phyloP scores from a whole-genome alignment of 345 rosid species.

The Linum tenue region DNA sequence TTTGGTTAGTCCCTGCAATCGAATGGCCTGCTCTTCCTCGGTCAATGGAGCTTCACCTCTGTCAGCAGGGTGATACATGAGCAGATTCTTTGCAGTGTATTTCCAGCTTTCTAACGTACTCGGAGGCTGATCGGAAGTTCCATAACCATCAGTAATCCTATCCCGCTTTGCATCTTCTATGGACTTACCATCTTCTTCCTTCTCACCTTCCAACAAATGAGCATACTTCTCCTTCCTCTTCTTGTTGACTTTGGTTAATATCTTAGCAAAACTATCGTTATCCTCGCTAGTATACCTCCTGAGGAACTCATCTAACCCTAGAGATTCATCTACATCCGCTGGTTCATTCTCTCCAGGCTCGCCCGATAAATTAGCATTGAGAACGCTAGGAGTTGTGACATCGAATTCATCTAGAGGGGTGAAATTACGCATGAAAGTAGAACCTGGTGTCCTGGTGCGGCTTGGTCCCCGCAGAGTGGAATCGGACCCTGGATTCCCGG shows the following conservation, averaged over 20 bases:
- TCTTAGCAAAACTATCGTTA: constrained; percentile 76
- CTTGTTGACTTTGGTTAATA: constrained; percentile 78
- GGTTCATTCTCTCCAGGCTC: constrained; percentile 27
- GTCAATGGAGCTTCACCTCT: constrained; percentile 79
- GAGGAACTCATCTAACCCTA: constrained; percentile 73
- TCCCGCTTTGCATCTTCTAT: constrained; percentile 58
- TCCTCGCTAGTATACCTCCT: constrained; percentile 88
- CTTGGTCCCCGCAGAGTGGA: constrained; percentile 20
- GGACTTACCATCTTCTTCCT: constrained; percentile 26
- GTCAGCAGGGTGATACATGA: constrained; percentile 94
- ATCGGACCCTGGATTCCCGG: constrained; percentile 23
- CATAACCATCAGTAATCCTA: constrained; percentile 88
- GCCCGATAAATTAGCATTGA: constrained; percentile 25
- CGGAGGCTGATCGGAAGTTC: constrained; percentile 86
- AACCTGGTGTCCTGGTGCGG: constrained; percentile 69
- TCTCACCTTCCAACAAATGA: constrained; percentile 55
- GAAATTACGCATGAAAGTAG: constrained; percentile 60
- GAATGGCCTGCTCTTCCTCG: constrained; percentile 56
- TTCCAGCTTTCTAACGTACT: constrained; percentile 87
- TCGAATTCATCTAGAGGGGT: constrained; percentile 80
- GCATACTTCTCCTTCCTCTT: constrained; percentile 70
- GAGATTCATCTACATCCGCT: constrained; percentile 40
- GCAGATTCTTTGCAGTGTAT: constrained; percentile 74
- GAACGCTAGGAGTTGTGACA: constrained; percentile 37
- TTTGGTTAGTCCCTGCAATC: constrained; percentile 62